Base-by-base conservation (phyloP, 2,329 filamentous ascomycete genomes). In the Drechmeria coniospora region DNA sequence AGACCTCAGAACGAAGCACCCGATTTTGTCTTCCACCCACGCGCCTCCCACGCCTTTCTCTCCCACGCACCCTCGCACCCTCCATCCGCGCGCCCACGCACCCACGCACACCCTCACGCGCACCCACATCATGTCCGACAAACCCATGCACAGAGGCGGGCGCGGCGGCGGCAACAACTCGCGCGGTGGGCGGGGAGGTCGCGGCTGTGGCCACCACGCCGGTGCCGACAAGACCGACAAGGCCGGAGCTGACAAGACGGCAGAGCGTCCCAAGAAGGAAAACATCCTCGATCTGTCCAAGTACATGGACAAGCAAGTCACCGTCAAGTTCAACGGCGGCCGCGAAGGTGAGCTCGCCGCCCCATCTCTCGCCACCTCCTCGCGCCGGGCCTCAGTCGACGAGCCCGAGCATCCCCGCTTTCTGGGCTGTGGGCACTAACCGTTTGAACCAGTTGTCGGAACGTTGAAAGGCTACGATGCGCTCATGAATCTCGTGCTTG, bases 261-360 rank as follows among this genome's bases (percentile, higher is more conserved):
- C 67, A 41, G 81, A 92, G 57, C 72, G 77, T 44, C 82, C 84
- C 35, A 94, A 93, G 73, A 95, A 95, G 65, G 90, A 98, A 58
- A 95, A 94, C 53, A 98, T 98, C 45, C 71, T 98, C 29, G 87
- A 98, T 49, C 57, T 98, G 45, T 74, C 67, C 50, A 93, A 93
- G 61, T 98, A 95, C 56, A 84, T 93, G 79, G 84, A 98, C 56
- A 92, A 94, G 69, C 69, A 79, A 49, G 83, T 98, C 41, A 79
- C 70, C 8, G 86, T 98, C 50, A 95, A 95, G 59, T 95, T 98
- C 55, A 94, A 83, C 47, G 90, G 90, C 23, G 90, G 90, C 1
- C 64, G 87, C 34, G 84, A 94, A 64, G 81, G 84, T 90, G 49
- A 35, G 65, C 17, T n/a, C n/a, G n/a, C n/a, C n/a, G n/a, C n/a